These are phyloP conservation scores for Hericium alpestre DNA, from an alignment of 768 basidiomycete genomes.

Conservation along the genomic window DNA sequence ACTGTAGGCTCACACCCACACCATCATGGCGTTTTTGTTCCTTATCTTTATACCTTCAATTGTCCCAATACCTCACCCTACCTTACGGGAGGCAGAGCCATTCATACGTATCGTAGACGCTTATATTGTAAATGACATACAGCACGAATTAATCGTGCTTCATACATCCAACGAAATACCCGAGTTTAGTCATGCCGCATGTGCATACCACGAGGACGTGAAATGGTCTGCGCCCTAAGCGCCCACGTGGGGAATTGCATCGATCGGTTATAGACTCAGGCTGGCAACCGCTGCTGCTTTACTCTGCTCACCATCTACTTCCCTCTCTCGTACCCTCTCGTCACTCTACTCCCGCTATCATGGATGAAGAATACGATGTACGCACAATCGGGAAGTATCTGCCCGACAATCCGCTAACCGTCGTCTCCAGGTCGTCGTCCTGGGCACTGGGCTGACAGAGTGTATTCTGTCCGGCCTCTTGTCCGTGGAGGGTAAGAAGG, in stretches of 20 bases:
- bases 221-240: neutral
- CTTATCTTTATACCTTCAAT: no score
- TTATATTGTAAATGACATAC: no score
- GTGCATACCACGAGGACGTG: neutral
- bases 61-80: no score
- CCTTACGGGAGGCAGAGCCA: no score
- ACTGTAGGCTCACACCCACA: no score
- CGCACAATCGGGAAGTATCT: slow-evolving; percentile 7
- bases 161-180: no score
- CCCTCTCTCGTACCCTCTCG: slow-evolving; percentile 18
- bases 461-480: slow-evolving; percentile 96
- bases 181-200: neutral
- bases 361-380: slow-evolving; percentile 99
- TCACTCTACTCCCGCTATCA: slow-evolving; percentile 26
- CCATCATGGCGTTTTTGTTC: no score
- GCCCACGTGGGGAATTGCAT: neutral
- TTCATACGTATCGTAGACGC: no score
- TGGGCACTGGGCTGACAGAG: slow-evolving; percentile 96
- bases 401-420: neutral
- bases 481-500: slow-evolving; percentile 99
- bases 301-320: slow-evolving; percentile 9
- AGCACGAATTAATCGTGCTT: no score
- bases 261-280: neutral
- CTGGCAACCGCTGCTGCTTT: slow-evolving; percentile 2
- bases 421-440: slow-evolving; percentile 60